Conservation (phyloP, 805 yeast species). For the Hemisphaericaspora nanyangensis region DNA sequence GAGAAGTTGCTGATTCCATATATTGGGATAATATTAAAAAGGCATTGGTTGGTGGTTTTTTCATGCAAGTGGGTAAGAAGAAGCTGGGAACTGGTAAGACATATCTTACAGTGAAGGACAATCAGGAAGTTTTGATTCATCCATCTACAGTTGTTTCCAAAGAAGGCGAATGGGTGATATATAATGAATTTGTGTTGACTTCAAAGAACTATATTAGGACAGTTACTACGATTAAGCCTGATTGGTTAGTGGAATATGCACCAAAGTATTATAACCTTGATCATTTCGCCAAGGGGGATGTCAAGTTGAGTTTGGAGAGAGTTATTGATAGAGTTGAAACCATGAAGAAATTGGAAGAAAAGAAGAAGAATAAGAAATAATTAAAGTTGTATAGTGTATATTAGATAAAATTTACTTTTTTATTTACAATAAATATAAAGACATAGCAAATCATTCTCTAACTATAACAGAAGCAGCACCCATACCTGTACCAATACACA, state of each 20-base stretch:
- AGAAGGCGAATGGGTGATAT: conserved; percentile 89
- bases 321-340: conserved; percentile 47
- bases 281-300: conserved; percentile 70
- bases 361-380: conserved; percentile 3
- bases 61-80: conserved; percentile 97
- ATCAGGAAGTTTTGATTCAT: conserved; percentile 91
- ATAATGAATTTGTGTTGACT: conserved; percentile 93
- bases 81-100: conserved; percentile 76
- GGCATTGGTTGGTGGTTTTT: conserved; percentile 88
- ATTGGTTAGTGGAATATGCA: conserved; percentile 83
- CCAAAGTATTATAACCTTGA: conserved; percentile 66
- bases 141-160: conserved; percentile 90
- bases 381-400: background rate
- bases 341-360: conserved; percentile 28
- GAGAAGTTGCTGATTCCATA: conserved; percentile 40
- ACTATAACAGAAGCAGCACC: conserved; percentile 91
- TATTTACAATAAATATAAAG: too few species aligned
- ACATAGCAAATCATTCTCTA: conserved; percentile 50
- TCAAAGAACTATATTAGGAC: conserved; percentile 92
- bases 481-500: conserved; percentile 99
- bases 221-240: conserved; percentile 85
- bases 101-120: conserved; percentile 90
- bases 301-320: conserved; percentile 63
- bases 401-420: background rate
- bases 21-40: conserved; percentile 79